Percentiles rank a stretch among this genome's conserved stretches.
These are phyloP conservation scores for Penicillium waksmanii DNA, from an alignment of 495 filamentous ascomycete genomes.

Conservation along the genomic window DNA sequence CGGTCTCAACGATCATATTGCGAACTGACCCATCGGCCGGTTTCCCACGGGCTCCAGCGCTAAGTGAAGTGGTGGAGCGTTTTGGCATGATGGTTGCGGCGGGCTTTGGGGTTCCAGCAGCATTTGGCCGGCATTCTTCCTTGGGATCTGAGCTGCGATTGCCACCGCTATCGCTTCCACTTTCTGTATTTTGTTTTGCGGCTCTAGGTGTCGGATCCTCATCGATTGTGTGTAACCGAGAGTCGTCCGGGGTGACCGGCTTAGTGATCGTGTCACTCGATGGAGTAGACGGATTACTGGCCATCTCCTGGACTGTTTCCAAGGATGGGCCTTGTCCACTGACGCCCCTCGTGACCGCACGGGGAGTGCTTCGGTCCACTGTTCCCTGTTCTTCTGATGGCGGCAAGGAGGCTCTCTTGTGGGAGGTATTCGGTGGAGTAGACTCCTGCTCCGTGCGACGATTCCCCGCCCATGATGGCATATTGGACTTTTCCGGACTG, in stretches of 20 bases:
- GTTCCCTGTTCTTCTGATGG: constrained; percentile 39
- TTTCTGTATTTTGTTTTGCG: constrained; percentile 41
- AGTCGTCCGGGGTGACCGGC: constrained; percentile 34
- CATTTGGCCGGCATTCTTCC: constrained; percentile 38
- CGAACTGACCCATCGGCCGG: constrained; percentile 73
- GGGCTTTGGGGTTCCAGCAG: constrained; percentile 27
- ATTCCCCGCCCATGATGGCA: constrained; percentile 61
- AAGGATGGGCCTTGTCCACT: constrained; percentile 71
- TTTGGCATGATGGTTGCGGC: constrained; percentile 46
- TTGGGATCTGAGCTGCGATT: constrained; percentile 47
- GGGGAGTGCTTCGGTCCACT: constrained; percentile 39
- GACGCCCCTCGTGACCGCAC: constrained; percentile 58
- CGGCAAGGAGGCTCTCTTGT: constrained; percentile 39
- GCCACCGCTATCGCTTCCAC: constrained; percentile 55
- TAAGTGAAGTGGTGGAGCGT: constrained; percentile 53
- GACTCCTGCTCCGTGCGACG: constrained; percentile 44
- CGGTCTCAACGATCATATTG: constrained; percentile 98
- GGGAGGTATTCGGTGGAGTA: constrained; percentile 47
- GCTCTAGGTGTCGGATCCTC: constrained; percentile 46
- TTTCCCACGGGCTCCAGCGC: constrained; percentile 55
- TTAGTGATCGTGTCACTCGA: constrained; percentile 51
- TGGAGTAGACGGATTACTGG: constrained; percentile 78
- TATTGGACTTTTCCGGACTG: constrained; percentile 65
- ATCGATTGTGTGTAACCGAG: constrained; percentile 41
- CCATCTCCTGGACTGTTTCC: constrained; percentile 89